Percentiles rank a stretch among this genome's conserved stretches.
phyloP scores from a whole-genome alignment of 192 early-diverging fungal species.

The Coemansia sp. region DNA sequence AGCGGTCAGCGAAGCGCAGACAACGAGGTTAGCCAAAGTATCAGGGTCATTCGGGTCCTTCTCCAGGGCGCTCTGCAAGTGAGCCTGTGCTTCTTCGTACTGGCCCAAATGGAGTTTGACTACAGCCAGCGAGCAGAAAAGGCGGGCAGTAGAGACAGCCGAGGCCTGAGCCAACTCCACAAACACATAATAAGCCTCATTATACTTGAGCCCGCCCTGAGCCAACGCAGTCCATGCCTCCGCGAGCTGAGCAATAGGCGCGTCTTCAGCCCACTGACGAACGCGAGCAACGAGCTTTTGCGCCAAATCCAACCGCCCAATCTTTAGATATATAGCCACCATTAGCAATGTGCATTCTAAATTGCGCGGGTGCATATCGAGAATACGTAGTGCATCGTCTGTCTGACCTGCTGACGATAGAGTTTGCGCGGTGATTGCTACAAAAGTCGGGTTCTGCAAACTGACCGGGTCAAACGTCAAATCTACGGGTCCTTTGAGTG shows the following conservation, averaged over 20 bases:
- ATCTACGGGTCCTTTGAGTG: conserved; percentile 18
- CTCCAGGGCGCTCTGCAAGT: conserved; percentile 75
- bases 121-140: conserved; percentile 80
- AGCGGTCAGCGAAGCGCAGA: conserved; percentile 65
- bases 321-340: conserved; percentile 71
- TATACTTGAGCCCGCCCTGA: conserved; percentile 66
- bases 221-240: conserved; percentile 85
- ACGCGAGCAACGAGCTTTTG: conserved; percentile 69
- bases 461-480: conserved; percentile 1
- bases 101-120: conserved; percentile 75
- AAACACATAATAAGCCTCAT: conserved; percentile 89
- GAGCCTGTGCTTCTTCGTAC: conserved; percentile 78
- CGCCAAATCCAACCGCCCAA: conserved; percentile 86
- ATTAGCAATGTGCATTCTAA: conserved; percentile 80
- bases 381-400: conserved; percentile 71
- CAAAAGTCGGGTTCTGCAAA: conserved; percentile 56
- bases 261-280: conserved; percentile 94
- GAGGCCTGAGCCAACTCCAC: conserved; percentile 87
- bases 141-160: conserved; percentile 66
- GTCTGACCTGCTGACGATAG: conserved; percentile 58
- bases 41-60: conserved; percentile 76
- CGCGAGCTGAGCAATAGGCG: conserved; percentile 85
- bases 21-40: conserved; percentile 82
- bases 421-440: conserved; percentile 65
- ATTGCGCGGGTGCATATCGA: conserved; percentile 70